These are phyloP conservation scores for Monosporascus sp. DNA, from an alignment of 2,329 filamentous ascomycete species.

Conservation along the genomic window DNA sequence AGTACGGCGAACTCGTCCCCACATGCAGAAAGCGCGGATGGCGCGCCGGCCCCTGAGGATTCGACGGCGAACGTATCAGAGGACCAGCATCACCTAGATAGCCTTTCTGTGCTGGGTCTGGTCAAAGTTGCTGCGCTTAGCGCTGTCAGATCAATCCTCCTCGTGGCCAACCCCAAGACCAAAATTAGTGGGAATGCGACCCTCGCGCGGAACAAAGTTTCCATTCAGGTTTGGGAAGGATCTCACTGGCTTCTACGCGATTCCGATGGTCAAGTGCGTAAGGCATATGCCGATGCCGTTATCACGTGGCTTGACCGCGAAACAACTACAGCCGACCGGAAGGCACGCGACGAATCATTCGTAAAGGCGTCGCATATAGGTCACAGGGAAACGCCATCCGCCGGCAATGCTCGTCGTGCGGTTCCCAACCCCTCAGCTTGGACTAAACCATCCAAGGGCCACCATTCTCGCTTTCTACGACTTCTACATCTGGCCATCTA, in stretches of 20 bases:
- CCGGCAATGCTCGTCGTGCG: constrained; percentile 52
- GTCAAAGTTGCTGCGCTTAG: constrained; percentile 64
- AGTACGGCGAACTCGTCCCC: constrained; percentile 38
- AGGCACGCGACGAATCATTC: constrained; percentile 51
- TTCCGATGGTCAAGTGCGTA: constrained; percentile 68
- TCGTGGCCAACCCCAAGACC: constrained; percentile 68
- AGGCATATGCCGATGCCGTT: constrained; percentile 79
- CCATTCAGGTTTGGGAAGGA: constrained; percentile 87
- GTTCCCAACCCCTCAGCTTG: constrained; percentile 62
- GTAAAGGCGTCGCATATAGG: constrained; percentile 39
- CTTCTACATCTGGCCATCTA: constrained; percentile 84
- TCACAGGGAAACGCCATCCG: constrained; percentile 32
- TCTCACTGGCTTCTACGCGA: constrained; percentile 90
- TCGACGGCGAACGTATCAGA: constrained; percentile 35
- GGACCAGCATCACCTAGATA: constrained; percentile 42
- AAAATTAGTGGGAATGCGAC: constrained; percentile 53
- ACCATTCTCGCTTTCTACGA: constrained; percentile 68
- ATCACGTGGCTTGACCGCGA: constrained; percentile 82
- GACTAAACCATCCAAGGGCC: constrained; percentile 49
- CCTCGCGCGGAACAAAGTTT: constrained; percentile 68
- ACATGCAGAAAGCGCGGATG: constrained; percentile 40
- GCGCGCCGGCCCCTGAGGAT: constrained; percentile 25
- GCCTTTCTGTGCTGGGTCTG: constrained; percentile 46
- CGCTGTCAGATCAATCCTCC: constrained; percentile 75
- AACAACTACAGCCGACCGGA: constrained; percentile 61